Evolutionary conservation across 2,329 filamentous ascomycete species (phyloP), one percentile per base, ranked within the genome.

Genomic region (Fusarium veterinarium): DNA sequence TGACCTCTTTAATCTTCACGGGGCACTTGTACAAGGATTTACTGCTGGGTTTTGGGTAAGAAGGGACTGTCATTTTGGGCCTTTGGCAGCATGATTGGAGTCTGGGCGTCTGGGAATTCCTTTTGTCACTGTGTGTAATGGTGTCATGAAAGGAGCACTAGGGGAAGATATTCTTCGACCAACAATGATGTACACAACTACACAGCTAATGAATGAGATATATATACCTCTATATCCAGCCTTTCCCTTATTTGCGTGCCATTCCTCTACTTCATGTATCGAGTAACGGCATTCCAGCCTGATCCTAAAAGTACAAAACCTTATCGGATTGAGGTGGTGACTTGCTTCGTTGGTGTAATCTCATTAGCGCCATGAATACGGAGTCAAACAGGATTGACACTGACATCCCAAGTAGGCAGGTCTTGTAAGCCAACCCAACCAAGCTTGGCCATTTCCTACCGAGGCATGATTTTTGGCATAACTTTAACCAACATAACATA

Each of bases 71-170:
- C 53, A 41, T 63, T 55, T 48, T 20, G 68, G 48, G 48, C 44
- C 51, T 58, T 28, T 56, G 58, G 37, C 46, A 58, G 71, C 59
- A 49, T 60, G 71, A 63, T 63, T 57, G 71, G 71, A 74, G 71
- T 73, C 68, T 64, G 25, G 71, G 71, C 71, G 70, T 58, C 45
- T 71, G 41, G 71, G 70, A 45, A 56, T 60, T 66, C 33, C 42
- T 63, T 58, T 64, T 71, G 38, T 58, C 41, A 35, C 60, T 64
- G 52, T 41, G 33, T 52, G 31, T 49, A 23, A 46, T 33, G 66
- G 67, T 57, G 40, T 42, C 41, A 55, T 49, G 35, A 42, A 49
- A 59, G 35, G 51, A 53, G 53, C 45, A 48, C 46, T 41, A 53
- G 37, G 37, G 31, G 45, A 33, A 58, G 55, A 49, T 49, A 25